Evolutionary conservation across 2,329 filamentous ascomycete genomes (phyloP), one percentile per base, ranked within the genome.

Genomic region (Penicillium sp.): DNA sequence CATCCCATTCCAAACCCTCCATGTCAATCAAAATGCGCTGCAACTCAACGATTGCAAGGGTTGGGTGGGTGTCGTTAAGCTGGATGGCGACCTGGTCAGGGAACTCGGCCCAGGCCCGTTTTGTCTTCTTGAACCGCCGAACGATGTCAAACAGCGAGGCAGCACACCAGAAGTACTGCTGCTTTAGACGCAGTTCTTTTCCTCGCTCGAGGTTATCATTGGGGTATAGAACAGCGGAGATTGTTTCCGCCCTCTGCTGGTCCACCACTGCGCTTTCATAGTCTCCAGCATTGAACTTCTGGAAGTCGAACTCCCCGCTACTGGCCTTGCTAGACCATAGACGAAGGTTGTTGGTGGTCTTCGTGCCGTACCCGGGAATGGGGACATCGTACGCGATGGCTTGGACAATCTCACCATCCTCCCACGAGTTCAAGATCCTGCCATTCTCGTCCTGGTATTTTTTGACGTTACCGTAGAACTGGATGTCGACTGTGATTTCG

Each of bases 161-260:
- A 45, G 93, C 90, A 64, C 95, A 95, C 93, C 93, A 98, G 75
- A 98, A 98, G 78, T 98, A 98, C 70, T 98, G 93, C 71, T 98
- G 93, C 80, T 98, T 98, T 70, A 98, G 73, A 47, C 93, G 88
- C 56, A 98, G 82, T 75, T 98, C 93, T 72, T 98, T 98, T 55
- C 93, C 93, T 57, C 89, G 82, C 58, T 97, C 91, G 39, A 98
- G 80, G 71, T 95, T 97, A 72, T 97, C 91, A 64, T 98, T 98
- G 53, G 93, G 93, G 66, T 98, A 98, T 39, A 98, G 74, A 13
- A 98, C 93, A 29, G 91, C 91, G 45, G 90, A 96, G 73, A 98
- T 98, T 48, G 91, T 97, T 76, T 98, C 93, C n/a, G 93, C 93
- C 51, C 88, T 85, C 75, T 98, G 93, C 72, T 97, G 89, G 60